Conservation (phyloP, 192 early-diverging fungal species). For the Umbelopsis isabellina region DNA sequence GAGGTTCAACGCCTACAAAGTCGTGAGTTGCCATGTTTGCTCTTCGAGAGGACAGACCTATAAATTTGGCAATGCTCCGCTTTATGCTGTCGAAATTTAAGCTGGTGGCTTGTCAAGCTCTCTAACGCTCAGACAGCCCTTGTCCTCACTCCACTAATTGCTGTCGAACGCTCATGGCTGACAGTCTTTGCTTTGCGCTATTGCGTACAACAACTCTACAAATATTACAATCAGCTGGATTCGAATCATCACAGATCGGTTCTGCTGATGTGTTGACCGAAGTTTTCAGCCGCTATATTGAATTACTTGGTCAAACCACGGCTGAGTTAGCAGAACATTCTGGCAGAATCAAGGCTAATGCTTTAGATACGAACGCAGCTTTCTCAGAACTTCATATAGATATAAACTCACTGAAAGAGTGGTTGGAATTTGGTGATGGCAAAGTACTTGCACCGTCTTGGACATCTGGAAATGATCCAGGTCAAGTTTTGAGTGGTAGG, state of each 20-base stretch:
- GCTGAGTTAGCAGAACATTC: constrained; percentile 51
- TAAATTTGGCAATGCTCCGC: no score
- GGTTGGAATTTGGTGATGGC: constrained; percentile 50
- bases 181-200: constrained; percentile 53
- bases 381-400: constrained; percentile 51
- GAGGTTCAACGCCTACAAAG: constrained; percentile 15
- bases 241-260: constrained; percentile 49
- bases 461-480: constrained; percentile 50
- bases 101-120: constrained; percentile 4
- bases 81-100: background rate
- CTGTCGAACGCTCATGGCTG: constrained; percentile 34
- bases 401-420: constrained; percentile 42
- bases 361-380: constrained; percentile 46
- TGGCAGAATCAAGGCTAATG: constrained; percentile 46
- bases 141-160: background rate
- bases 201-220: constrained; percentile 52
- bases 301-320: constrained; percentile 47
- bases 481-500: constrained; percentile 48
- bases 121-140: background rate
- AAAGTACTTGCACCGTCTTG: constrained; percentile 43
- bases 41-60: no score
- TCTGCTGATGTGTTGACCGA: constrained; percentile 51
- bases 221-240: constrained; percentile 56
- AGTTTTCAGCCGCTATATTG: constrained; percentile 54
- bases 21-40: constrained; percentile 3